phyloP scores from a whole-genome alignment of 768 basidiomycete genomes.

The Favolaschia claudopus region DNA sequence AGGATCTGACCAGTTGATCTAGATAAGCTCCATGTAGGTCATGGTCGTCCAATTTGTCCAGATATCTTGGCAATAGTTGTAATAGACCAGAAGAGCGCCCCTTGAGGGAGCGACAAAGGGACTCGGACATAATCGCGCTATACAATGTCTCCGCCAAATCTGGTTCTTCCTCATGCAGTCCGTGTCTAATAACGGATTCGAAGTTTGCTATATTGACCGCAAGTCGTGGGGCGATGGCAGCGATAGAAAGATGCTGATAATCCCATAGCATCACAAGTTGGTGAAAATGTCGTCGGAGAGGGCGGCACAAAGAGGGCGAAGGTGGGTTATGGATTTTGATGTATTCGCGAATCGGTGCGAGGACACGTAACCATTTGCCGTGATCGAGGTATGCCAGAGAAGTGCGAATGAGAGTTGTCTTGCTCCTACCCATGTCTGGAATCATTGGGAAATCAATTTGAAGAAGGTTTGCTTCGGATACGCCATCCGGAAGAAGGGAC shows the following conservation, averaged over 20 bases:
- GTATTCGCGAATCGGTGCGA: slow-evolving; percentile 15
- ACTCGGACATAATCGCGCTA: slow-evolving; percentile 9
- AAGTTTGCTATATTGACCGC: slow-evolving; percentile 14
- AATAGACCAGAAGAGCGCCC: slow-evolving; percentile 3
- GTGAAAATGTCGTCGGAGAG: slow-evolving; percentile 12
- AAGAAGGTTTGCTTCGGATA: slow-evolving; percentile 7
- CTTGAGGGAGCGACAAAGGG: neutral
- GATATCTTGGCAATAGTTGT: neutral
- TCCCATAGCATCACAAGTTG: slow-evolving; percentile 13
- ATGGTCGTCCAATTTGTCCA: slow-evolving; percentile 1
- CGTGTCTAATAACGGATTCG: neutral
- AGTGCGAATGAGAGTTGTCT: slow-evolving; percentile 5
- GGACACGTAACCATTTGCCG: slow-evolving; percentile 1
- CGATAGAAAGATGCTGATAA: slow-evolving; percentile 16
- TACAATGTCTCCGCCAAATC: slow-evolving; percentile 12
- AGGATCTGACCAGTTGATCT: neutral
- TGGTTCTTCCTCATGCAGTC: slow-evolving; percentile 9
- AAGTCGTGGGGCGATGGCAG: neutral
- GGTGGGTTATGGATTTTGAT: neutral
- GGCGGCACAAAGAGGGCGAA: slow-evolving; percentile 3
- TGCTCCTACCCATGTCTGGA: neutral
- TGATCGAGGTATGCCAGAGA: slow-evolving; percentile 1
- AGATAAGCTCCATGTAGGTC: neutral
- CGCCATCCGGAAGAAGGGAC: slow-evolving; percentile 12
- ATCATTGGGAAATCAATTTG: neutral